Conservation (phyloP, 1,139 yeast genomes). For the Scheffersomyces segobiensis region DNA sequence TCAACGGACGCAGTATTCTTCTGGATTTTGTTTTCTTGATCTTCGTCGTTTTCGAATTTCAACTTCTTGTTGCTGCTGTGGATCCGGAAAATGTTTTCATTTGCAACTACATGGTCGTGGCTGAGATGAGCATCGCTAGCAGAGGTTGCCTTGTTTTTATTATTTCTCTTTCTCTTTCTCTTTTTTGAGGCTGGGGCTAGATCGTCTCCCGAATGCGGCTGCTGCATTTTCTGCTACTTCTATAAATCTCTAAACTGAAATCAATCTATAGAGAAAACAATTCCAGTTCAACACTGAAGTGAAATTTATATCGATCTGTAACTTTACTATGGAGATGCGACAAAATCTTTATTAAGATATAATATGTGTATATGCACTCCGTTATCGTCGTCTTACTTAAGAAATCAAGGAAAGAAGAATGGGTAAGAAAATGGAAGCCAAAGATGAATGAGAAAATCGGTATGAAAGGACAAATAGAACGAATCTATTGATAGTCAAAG, state of each 20-base stretch:
- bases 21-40: slow-evolving; percentile 2
- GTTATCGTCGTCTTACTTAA: too few relatives aligned
- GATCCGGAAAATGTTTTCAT: slow-evolving; percentile 4
- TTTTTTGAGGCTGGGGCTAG: slow-evolving; percentile 11
- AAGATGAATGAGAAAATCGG: too few relatives aligned
- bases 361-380: neutral
- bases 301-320: neutral
- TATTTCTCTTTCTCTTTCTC: slow-evolving; percentile 20
- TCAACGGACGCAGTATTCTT: neutral
- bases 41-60: slow-evolving; percentile 25
- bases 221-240: neutral
- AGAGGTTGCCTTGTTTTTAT: slow-evolving; percentile 3
- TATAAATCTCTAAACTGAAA: neutral
- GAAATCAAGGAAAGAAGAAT: too few relatives aligned
- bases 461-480: too few relatives aligned
- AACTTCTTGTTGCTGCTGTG: slow-evolving; percentile 28
- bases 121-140: slow-evolving; percentile 3
- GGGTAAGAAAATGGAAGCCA: too few relatives aligned
- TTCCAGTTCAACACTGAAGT: neutral
- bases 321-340: slow-evolving; percentile 1
- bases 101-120: neutral
- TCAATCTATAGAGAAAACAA: neutral
- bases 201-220: neutral
- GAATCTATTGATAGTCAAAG: too few relatives aligned
- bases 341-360: neutral